Base-by-base conservation (phyloP, 1,139 yeast genomes). In the Debaryomycetaceae sp. region DNA sequence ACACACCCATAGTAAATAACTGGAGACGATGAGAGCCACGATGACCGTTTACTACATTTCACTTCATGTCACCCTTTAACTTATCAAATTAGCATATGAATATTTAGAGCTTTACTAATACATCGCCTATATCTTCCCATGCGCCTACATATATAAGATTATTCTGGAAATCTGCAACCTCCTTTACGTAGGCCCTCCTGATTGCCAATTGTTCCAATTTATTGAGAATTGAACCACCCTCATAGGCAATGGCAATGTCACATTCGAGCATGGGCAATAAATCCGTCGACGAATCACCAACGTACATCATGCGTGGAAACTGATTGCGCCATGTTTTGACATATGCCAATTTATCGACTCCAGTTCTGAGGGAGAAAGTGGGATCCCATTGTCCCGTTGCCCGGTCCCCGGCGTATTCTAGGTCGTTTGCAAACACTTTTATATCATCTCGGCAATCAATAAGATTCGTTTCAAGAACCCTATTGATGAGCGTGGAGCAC, bases 221-320 rank as follows among this genome's bases (percentile, higher is more conserved):
- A 5, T 37, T 41, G 27, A 49, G 20, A 6, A 59, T 50, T 13
- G 59, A 49, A 3, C 66, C 63, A 4, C 68, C 68, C 13, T 63
- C 68, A 41, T 83, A 68, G 0, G 78, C 69, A 5, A 83, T 62
- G 0, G 85, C 87, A 17, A 60, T 49, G 46, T 75, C 75, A 2
- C 81, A 78, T 34, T 68, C 70, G 9, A 79, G 47, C 56, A 84
- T 60, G 1, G 83, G 74, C 35, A 81, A 60, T 13, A 83, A 62
- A 60, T 85, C 93, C 0, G 87, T 81, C 1, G 77, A 54, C 49
- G 87, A 81, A 55, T 85, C 93, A 1, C 93, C 93, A 13, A 83
- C 65, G 55, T 83, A 85, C 40, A 75, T 61, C 0, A 74, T 45
- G 0, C 47, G 51, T 22, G 49, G 45, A 17, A 48, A 38, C 6